Percentiles rank a stretch among this genome's conserved stretches.
Conservation (phyloP, 2,329 filamentous ascomycete genomes). For the Cadophora sp. region DNA sequence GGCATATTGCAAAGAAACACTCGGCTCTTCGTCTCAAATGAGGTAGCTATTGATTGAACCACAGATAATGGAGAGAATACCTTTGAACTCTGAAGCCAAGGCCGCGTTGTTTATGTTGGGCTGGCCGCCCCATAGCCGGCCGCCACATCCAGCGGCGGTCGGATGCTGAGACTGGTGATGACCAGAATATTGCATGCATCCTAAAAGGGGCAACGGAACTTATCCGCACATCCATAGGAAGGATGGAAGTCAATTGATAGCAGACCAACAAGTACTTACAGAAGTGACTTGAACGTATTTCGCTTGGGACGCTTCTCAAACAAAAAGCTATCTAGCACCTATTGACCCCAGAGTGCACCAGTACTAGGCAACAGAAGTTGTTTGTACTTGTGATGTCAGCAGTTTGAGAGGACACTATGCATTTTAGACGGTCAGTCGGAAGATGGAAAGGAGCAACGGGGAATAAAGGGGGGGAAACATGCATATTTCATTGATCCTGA, state of each 20-base stretch:
- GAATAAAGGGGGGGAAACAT: background rate
- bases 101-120: conserved; percentile 14
- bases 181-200: conserved; percentile 1
- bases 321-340: background rate
- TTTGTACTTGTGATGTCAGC: conserved; percentile 16
- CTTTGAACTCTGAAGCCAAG: background rate
- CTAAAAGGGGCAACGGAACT: background rate
- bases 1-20: background rate
- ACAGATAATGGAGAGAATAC: background rate
- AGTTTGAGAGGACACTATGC: conserved; percentile 7
- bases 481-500: background rate
- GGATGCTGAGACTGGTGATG: conserved; percentile 1
- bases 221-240: background rate
- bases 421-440: background rate
- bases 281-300: background rate
- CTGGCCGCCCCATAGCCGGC: conserved; percentile 2
- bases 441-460: background rate
- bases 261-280: background rate
- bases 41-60: no score
- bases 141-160: background rate
- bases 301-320: conserved; percentile 4
- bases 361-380: background rate
- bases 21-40: background rate
- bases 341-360: no score
- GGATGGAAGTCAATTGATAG: background rate